Evolutionary conservation across 371 early-diverging fungal species (phyloP), one percentile per base, ranked within the genome.

Genomic region (Mucor piriformis): DNA sequence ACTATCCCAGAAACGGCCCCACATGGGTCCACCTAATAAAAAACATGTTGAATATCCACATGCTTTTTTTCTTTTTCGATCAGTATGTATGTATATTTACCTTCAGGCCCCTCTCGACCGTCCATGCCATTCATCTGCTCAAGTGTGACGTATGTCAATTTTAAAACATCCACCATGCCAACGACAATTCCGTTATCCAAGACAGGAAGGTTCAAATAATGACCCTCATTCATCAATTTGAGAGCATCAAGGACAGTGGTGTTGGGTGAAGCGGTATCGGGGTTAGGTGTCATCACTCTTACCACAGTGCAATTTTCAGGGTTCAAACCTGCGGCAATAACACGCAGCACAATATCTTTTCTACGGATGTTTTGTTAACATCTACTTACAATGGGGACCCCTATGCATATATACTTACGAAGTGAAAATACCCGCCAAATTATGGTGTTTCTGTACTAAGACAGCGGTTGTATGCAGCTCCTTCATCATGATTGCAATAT

Each of bases 241-340:
- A 96, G 82, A 12, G 96, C 97, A 49, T 95, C 95, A 44, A 95
- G 70, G 49, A 96, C 91, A 25, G 93, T 83, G 15, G 89, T 90
- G 35, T 85, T 74, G 7, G 88, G 78, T 42, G 84, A 60, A 6
- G 93, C 92, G 11, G 91, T 90, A 77, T 96, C 96, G 1, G 97
- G 97, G 50, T 95, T 94, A 38, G 96, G 96, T 3, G 97, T 96
- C 96, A 96, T 95, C 15, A 95, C 95, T 63, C 95, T 85, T 25
- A 93, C 89, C 25, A 95, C 95, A 42, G 89, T 88, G 66, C 95
- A 94, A 23, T 85, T 92, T 49, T 77, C 77, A 54, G 96, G 95
- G 72, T 95, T 91, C 37, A 94, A 76, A 13, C 90, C 90, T 53
- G 95, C 94, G 32, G 96, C 95, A 69, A 97, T 85, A 23, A 96